Evolutionary conservation across 495 filamentous ascomycete species (phyloP), one percentile per base, ranked within the genome.

Genomic region (Trichoderma reesei): DNA sequence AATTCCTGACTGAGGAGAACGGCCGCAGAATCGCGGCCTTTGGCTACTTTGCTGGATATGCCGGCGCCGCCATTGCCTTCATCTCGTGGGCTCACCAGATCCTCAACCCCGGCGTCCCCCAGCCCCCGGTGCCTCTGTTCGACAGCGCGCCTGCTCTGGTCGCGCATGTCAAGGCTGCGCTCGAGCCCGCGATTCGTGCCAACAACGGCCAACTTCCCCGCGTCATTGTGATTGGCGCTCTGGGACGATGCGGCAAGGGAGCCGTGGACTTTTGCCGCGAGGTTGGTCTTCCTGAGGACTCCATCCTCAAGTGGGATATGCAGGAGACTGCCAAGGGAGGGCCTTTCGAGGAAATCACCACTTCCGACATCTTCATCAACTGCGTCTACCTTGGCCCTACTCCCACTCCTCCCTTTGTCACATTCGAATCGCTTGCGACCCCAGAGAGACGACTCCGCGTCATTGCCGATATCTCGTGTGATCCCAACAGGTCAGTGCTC

Each of bases 241-340:
- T 96, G 31, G 93, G 94, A 63, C 87, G 94, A 62, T 97, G 92
- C 72, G 94, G 94, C 26, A 83, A 80, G 9, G 94, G 93, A 54
- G 91, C 94, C 33, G 86, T 96, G 4, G 86, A 93, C 61, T 76
- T 94, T 64, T 89, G 88, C 68, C 80, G 83, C 69, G 85, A 86
- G 75, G 88, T 85, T 31, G 93, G 91, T 54, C 79, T 96, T 38
- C 83, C 86, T 11, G 83, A 87, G 18, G 82, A 84, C 65, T 83
- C 89, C 68, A 85, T 96, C 67, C 74, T 93, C 69, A 85, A 92
- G 80, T 97, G 92, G 92, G 94, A 98, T 80, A 82, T 98, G 76
- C 85, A 80, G 2, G 93, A 97, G 83, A 97, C 93, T 14, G 78
- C 75, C 3, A 82, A 82, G 71, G 88, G 90, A 36, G 93, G 93